Evolutionary conservation across 768 basidiomycete species (phyloP).

Genomic region (Mycena filopes): DNA sequence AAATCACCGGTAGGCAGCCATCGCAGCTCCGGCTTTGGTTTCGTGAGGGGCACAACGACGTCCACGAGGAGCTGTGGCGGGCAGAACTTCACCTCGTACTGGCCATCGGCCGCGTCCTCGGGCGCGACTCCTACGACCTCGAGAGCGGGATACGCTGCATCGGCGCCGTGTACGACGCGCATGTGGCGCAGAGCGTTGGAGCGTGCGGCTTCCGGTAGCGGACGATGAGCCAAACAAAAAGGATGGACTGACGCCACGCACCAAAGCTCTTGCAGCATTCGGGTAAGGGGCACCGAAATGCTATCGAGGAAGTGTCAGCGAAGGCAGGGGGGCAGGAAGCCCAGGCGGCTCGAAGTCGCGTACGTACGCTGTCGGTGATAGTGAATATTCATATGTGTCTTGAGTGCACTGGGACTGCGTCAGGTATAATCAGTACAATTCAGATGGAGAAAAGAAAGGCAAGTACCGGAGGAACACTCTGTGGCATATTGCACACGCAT

Average conservation of each 20-base stretch:
- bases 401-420: background rate
- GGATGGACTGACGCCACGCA: background rate
- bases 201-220: background rate
- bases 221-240: background rate
- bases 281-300: background rate
- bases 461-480: background rate
- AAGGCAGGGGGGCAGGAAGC: no score
- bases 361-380: background rate
- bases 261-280: background rate
- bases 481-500: background rate
- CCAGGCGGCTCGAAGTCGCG: no score
- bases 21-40: no score
- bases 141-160: background rate
- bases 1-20: no score
- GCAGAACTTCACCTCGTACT: background rate
- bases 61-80: background rate
- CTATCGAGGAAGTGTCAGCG: background rate
- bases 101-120: no score
- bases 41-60: no score
- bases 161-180: background rate
- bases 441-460: no score
- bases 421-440: no score
- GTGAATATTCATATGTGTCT: conserved; percentile 6
- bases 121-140: no score
- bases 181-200: conserved; percentile 2